Evolutionary conservation across 257 asterid genomes (phyloP).

Genomic region (Nicotiana tomentosiformis): DNA sequence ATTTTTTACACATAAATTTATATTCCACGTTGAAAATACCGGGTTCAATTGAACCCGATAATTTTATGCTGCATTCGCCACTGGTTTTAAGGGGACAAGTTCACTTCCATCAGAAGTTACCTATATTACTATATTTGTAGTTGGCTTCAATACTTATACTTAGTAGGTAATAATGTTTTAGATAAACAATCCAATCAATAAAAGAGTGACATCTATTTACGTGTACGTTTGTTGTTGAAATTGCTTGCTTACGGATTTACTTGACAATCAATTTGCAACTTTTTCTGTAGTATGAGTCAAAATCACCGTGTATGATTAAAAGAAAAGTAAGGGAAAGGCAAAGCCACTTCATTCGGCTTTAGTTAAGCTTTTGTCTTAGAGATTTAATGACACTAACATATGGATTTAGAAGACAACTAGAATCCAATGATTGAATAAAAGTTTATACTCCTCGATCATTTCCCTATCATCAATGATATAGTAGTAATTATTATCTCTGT

Average conservation of each 20-base stretch:
- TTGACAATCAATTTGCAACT: background rate
- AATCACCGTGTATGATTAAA: background rate
- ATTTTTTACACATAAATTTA: too few species aligned
- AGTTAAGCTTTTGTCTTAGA: background rate
- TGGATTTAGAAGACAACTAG: background rate
- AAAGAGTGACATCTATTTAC: background rate
- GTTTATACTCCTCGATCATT: background rate
- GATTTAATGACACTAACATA: background rate
- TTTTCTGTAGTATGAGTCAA: background rate
- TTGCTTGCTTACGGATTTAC: background rate
- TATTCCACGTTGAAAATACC: too few species aligned
- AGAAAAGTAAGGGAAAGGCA: background rate
- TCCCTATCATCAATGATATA: background rate
- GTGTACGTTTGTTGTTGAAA: background rate
- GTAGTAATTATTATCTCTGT: too few species aligned
- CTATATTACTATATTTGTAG: background rate
- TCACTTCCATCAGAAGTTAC: background rate
- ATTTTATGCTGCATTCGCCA: too few species aligned
- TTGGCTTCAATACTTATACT: background rate
- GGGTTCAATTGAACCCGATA: too few species aligned
- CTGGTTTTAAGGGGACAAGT: constrained; percentile 9
- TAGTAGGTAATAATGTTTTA: background rate
- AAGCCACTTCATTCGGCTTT: background rate
- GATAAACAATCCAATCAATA: background rate
- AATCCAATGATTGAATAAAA: constrained; percentile 11